A percentile compares a stretch with the other conserved stretches of the same genome.
Evolutionary conservation across 495 filamentous ascomycete genomes (phyloP).

Genomic region (Oidiodendron maius): DNA sequence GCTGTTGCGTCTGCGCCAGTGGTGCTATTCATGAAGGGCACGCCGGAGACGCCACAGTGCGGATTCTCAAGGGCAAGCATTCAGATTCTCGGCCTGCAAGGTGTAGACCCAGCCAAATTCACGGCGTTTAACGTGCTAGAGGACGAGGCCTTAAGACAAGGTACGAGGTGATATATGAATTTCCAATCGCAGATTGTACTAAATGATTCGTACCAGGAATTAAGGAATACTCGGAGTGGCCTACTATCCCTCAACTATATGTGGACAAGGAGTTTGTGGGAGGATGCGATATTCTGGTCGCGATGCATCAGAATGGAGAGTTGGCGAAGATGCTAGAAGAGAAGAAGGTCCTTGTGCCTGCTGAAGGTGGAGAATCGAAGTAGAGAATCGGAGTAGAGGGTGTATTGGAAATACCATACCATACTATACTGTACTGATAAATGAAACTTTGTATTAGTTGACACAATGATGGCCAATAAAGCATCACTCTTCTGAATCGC

Average conservation of each 20-base stretch:
- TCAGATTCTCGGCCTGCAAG: slow-evolving; percentile 89
- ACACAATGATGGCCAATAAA: too few species aligned
- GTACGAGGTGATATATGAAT: slow-evolving; percentile 53
- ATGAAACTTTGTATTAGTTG: too few species aligned
- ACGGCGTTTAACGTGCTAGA: slow-evolving; percentile 95
- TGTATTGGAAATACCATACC: background rate
- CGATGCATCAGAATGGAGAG: slow-evolving; percentile 96
- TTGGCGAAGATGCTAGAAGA: slow-evolving; percentile 86
- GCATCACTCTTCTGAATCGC: too few species aligned
- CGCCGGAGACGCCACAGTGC: slow-evolving; percentile 94
- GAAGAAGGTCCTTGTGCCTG: slow-evolving; percentile 71
- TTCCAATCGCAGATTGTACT: too few species aligned
- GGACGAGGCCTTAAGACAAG: slow-evolving; percentile 77
- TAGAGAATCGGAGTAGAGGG: background rate
- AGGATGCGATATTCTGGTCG: slow-evolving; percentile 93
- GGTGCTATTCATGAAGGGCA: slow-evolving; percentile 98
- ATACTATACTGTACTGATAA: background rate
- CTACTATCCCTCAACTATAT: slow-evolving; percentile 96
- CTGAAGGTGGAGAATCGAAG: slow-evolving; percentile 19
- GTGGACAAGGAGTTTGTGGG: slow-evolving; percentile 93
- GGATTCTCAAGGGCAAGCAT: slow-evolving; percentile 94
- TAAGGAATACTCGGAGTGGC: slow-evolving; percentile 98
- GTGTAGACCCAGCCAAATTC: slow-evolving; percentile 95
- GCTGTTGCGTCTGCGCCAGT: slow-evolving; percentile 80
- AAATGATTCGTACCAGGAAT: slow-evolving; percentile 55